Evolutionary conservation across 2,329 filamentous ascomycete genomes (phyloP), one percentile per base, ranked within the genome.

Genomic region (Thyridium curvatum): DNA sequence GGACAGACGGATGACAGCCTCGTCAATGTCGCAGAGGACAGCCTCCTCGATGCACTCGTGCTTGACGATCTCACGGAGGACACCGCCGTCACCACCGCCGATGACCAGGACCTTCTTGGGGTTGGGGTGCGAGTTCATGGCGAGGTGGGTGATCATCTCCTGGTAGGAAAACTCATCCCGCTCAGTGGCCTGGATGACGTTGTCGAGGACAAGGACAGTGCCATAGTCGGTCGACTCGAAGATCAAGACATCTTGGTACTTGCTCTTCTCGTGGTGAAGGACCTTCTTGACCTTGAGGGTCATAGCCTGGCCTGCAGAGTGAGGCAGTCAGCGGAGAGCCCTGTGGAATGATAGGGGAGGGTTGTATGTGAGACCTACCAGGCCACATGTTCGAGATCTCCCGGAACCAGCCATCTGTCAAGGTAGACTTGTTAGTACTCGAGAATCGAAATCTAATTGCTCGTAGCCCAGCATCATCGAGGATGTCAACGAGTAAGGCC

Each of bases 311-410:
- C 93, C 88, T 74, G 44, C 5, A 15, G 14, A 3, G 14, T 26
- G n/a, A 38, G 18, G 37, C 35, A 16, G 34, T 10, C n/a, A 46
- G 30, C 17, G 32, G 30, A 37, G 31, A 32, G 38, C 52, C 14
- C 14, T 17, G 16, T 16, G 16, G 14, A 29, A 12, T 12, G 10
- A 26, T 6, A 6, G 21, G 21, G 14, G 12, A 12, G 35, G 30
- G 14, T 18, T 16, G 30, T 43, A 16, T 42, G 42, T 30, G 44
- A 41, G 35, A 64, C 65, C 64, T 61, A 74, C 71, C 78, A 47
- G 93, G 91, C 93, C 93, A 98, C 91, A 98, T 97, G 61, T 93
- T 74, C 54, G 86, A 94, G 71, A 95, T 90, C 74, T 98, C 93
- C 67, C 89, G 86, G 84, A 98, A 98, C 93, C 93, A 98, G 72